Evolutionary conservation across 345 rosid species (phyloP).

Genomic region (Murraya paniculata): DNA sequence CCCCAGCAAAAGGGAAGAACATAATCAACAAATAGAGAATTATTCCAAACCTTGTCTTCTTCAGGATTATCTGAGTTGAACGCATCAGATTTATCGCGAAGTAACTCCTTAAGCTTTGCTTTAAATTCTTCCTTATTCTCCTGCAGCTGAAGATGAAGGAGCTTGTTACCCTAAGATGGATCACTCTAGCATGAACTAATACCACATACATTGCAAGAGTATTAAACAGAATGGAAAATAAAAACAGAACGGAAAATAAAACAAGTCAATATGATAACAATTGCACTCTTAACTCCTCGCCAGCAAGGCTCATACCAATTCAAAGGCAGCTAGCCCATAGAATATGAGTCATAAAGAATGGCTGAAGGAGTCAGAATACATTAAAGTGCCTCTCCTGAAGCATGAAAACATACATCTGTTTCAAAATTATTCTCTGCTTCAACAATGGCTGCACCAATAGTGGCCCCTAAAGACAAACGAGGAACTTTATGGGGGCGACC

Average conservation of each 20-base stretch:
- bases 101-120: conserved; percentile 61
- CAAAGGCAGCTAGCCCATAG: conserved; percentile 35
- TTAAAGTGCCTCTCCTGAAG: conserved; percentile 40
- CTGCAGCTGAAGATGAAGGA: conserved; percentile 36
- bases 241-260: conserved; percentile 5
- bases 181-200: neutral
- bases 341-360: conserved; percentile 38
- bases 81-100: conserved; percentile 66
- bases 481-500: conserved; percentile 43
- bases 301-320: conserved; percentile 51
- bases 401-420: conserved; percentile 72
- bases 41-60: conserved; percentile 68
- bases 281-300: conserved; percentile 40
- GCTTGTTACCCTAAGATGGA: neutral
- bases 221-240: conserved; percentile 3
- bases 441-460: conserved; percentile 71
- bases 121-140: conserved; percentile 71
- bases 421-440: conserved; percentile 72
- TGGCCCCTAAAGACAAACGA: conserved; percentile 50
- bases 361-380: conserved; percentile 41
- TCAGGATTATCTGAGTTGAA: conserved; percentile 57
- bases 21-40: neutral
- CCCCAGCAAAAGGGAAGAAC: neutral
- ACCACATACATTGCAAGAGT: neutral
- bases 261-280: neutral